phyloP scores from a whole-genome alignment of 1,284 basidiomycete genomes.

The Cerioporus squamosus region DNA sequence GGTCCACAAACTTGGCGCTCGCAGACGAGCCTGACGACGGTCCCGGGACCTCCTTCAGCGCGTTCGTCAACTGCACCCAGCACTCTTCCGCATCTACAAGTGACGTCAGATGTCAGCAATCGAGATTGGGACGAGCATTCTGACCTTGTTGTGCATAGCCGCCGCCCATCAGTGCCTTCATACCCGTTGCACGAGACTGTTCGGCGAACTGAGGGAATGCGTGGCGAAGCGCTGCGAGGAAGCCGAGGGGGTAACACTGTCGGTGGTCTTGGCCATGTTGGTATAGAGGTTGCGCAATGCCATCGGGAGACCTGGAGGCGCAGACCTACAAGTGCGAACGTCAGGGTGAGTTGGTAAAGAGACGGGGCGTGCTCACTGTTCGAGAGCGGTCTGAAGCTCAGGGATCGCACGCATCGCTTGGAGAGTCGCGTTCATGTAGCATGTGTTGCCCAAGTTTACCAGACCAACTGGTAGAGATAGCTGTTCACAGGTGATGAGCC shows the following conservation, averaged over 20 bases:
- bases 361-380: constrained; percentile 45
- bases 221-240: constrained; percentile 74
- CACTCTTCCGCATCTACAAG: constrained; percentile 92
- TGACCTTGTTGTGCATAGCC: constrained; percentile 89
- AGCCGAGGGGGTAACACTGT: constrained; percentile 74
- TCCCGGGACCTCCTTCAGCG: constrained; percentile 69
- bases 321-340: constrained; percentile 13
- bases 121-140: neutral
- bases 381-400: constrained; percentile 78
- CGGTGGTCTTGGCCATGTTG: constrained; percentile 77
- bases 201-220: constrained; percentile 95
- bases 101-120: neutral
- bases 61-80: constrained; percentile 84
- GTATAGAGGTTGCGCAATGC: constrained; percentile 78
- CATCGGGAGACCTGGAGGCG: constrained; percentile 44
- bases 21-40: constrained; percentile 35
- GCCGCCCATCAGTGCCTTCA: constrained; percentile 42
- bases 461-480: constrained; percentile 73
- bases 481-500: constrained; percentile 30
- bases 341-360: neutral
- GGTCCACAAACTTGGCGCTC: constrained; percentile 73
- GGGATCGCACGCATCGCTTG: constrained; percentile 93
- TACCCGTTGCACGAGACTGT: constrained; percentile 38
- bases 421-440: constrained; percentile 95
- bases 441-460: constrained; percentile 85